Conservation (phyloP, 495 filamentous ascomycete species). For the Baudoinia panamericana region DNA sequence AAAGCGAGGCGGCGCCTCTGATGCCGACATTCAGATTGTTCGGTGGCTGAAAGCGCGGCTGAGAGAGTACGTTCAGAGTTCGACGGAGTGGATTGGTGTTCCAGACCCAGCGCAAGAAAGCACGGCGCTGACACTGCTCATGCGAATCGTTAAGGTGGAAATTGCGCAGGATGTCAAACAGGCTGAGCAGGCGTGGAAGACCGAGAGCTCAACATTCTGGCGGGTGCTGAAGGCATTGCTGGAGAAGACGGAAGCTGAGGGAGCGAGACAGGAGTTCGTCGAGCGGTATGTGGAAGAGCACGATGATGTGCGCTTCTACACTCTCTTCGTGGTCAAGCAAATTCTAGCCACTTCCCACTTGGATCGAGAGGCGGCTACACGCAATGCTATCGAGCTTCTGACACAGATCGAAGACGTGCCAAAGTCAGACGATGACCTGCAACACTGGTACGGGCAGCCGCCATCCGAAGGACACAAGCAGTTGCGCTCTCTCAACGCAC, state of each 20-base stretch:
- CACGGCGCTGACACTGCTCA: slow-evolving; percentile 59
- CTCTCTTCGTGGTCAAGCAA: slow-evolving; percentile 50
- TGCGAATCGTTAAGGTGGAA: slow-evolving; percentile 73
- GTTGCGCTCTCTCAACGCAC: slow-evolving; percentile 42
- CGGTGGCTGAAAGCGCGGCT: slow-evolving; percentile 68
- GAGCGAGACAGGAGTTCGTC: slow-evolving; percentile 54
- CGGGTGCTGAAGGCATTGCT: slow-evolving; percentile 51
- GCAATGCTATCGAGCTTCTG: slow-evolving; percentile 36
- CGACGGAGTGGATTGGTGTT: slow-evolving; percentile 20
- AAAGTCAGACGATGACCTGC: slow-evolving; percentile 43
- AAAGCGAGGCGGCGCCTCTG: slow-evolving; percentile 45
- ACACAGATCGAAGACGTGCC: slow-evolving; percentile 52
- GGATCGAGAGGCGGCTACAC: neutral
- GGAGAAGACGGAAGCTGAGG: slow-evolving; percentile 39
- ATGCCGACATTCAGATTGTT: slow-evolving; percentile 61
- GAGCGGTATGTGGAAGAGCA: slow-evolving; percentile 64
- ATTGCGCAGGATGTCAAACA: slow-evolving; percentile 45
- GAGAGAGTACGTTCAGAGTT: slow-evolving; percentile 41
- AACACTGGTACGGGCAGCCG: slow-evolving; percentile 38
- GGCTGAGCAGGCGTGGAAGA: slow-evolving; percentile 52
- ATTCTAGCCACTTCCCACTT: slow-evolving; percentile 3
- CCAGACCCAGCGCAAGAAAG: slow-evolving; percentile 28
- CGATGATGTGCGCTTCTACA: slow-evolving; percentile 76
- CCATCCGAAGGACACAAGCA: slow-evolving; percentile 36
- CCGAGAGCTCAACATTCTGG: slow-evolving; percentile 39